Evolutionary conservation across 2,329 filamentous ascomycete species (phyloP).

Genomic region (Kalaharituber pfeilii): DNA sequence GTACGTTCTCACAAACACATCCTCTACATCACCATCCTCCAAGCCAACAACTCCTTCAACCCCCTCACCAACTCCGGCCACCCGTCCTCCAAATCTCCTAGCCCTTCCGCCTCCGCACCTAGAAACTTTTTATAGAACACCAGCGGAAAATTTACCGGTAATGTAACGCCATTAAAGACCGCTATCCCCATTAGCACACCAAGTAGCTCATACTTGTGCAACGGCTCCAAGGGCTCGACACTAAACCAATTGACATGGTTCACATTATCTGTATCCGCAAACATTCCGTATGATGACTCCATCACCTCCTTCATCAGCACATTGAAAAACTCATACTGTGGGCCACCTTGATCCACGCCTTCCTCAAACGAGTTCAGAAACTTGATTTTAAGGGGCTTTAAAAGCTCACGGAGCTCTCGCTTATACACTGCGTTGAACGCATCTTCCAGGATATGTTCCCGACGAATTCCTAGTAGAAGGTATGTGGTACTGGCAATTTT

Average conservation of each 20-base stretch:
- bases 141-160: constrained; percentile 75
- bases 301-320: constrained; percentile 65
- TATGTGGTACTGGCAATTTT: constrained; percentile 52
- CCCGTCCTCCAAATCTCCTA: constrained; percentile 66
- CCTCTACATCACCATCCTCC: constrained; percentile 64
- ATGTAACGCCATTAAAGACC: constrained; percentile 78
- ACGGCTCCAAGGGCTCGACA: constrained; percentile 60
- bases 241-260: constrained; percentile 79
- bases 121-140: constrained; percentile 70
- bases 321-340: constrained; percentile 92
- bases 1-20: constrained; percentile 69
- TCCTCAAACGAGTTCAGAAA: constrained; percentile 70
- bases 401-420: constrained; percentile 60
- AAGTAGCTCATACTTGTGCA: constrained; percentile 80
- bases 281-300: constrained; percentile 59
- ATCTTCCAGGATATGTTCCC: constrained; percentile 51
- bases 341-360: constrained; percentile 82
- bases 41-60: constrained; percentile 54
- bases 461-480: constrained; percentile 49
- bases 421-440: constrained; percentile 81
- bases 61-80: constrained; percentile 71
- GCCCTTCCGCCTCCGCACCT: constrained; percentile 42
- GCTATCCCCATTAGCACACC: constrained; percentile 79
- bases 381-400: constrained; percentile 73
- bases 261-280: constrained; percentile 50